These are phyloP conservation scores for Helminthosporium solani DNA, from an alignment of 2,329 filamentous ascomycete genomes.

Conservation along the genomic window DNA sequence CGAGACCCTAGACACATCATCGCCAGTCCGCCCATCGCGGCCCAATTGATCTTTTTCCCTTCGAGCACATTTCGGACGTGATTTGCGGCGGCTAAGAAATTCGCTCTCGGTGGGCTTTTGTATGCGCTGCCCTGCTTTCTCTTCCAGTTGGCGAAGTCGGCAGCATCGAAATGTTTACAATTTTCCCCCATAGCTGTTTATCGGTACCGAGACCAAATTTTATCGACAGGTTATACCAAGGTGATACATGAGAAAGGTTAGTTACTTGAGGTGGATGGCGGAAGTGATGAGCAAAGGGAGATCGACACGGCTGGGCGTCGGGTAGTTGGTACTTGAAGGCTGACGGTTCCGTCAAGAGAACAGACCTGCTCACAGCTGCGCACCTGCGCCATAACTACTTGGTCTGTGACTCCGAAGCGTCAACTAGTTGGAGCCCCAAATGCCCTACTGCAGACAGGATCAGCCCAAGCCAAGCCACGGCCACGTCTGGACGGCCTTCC, in stretches of 20 bases:
- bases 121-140: slow-evolving; percentile 16
- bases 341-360: neutral
- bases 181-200: slow-evolving; percentile 19
- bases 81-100: slow-evolving; percentile 31
- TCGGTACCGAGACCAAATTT: neutral
- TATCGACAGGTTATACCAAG: neutral
- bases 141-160: slow-evolving; percentile 26
- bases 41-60: slow-evolving; percentile 35
- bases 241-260: neutral
- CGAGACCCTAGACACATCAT: slow-evolving; percentile 36
- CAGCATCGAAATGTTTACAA: slow-evolving; percentile 25
- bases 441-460: neutral
- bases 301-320: neutral
- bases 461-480: neutral
- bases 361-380: neutral
- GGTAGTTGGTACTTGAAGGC: neutral
- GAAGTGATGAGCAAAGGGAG: neutral
- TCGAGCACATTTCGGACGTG: slow-evolving; percentile 32
- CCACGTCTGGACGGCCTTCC: neutral
- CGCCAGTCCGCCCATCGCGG: slow-evolving; percentile 30
- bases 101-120: slow-evolving; percentile 23
- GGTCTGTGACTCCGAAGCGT: neutral
- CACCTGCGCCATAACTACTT: slow-evolving; percentile 10
- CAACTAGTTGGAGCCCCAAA: neutral
- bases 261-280: neutral